phyloP scores from a whole-genome alignment of 2,329 filamentous ascomycete species.

The Ilyonectria destructans region DNA sequence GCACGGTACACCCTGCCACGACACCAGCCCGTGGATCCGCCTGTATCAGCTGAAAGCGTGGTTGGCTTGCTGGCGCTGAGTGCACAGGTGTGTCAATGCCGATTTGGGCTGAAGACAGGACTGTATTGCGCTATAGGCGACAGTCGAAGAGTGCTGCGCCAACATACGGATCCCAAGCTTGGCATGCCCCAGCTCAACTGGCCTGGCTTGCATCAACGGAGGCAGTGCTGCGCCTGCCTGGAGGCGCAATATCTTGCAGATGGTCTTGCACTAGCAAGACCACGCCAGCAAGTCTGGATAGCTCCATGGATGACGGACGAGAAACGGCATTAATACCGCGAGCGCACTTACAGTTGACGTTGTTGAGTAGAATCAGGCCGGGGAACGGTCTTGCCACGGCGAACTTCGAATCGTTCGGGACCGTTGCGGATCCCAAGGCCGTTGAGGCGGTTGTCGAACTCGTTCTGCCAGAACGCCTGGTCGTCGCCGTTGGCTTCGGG shows the following conservation, averaged over 20 bases:
- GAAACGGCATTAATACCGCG: constrained; percentile 15
- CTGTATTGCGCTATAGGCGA: constrained; percentile 16
- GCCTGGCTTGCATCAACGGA: constrained; percentile 5
- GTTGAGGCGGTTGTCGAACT: constrained; percentile 51
- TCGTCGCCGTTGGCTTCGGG: constrained; percentile 33
- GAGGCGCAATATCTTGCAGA: constrained; percentile 15
- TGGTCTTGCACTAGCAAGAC: constrained; percentile 17
- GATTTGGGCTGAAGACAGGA: constrained; percentile 1
- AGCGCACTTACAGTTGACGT: constrained; percentile 51
- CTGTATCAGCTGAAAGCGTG: constrained; percentile 7
- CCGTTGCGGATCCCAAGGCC: constrained; percentile 50
- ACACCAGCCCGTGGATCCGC: constrained; percentile 19
- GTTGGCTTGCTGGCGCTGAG: constrained; percentile 5
- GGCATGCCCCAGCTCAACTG: neutral
- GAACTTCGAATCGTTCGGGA: constrained; percentile 52
- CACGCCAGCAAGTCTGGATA: constrained; percentile 6
- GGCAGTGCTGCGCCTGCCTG: constrained; percentile 23
- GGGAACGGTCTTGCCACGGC: constrained; percentile 53
- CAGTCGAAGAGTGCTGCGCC: constrained; percentile 22
- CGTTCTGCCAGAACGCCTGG: constrained; percentile 40
- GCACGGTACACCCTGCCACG: constrained; percentile 27
- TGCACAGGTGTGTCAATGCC: neutral
- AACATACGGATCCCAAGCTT: constrained; percentile 10
- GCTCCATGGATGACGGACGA: constrained; percentile 11
- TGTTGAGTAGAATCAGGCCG: constrained; percentile 39